These are phyloP conservation scores for Talaromyces sp. DNA, from an alignment of 2,329 filamentous ascomycete species.

Conservation along the genomic window DNA sequence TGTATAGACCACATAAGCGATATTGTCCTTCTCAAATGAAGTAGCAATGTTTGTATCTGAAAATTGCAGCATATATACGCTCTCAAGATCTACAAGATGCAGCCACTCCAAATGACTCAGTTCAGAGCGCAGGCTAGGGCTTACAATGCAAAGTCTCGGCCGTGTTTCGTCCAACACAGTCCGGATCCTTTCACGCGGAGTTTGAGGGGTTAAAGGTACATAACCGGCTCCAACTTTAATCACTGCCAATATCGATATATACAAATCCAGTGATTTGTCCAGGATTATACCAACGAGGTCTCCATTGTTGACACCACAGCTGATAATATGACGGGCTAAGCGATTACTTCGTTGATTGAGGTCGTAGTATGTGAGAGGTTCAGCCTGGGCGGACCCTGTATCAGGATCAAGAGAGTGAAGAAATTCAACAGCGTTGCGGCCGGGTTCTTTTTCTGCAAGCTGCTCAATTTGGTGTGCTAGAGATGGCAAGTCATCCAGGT, in stretches of 20 bases:
- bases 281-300: conserved; percentile 67
- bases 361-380: conserved; percentile 56
- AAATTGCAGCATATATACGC: conserved; percentile 12
- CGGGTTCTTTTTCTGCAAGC: conserved; percentile 44
- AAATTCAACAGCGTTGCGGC: conserved; percentile 60
- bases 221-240: conserved; percentile 73
- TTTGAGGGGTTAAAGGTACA: conserved; percentile 70
- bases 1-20: conserved; percentile 76
- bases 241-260: conserved; percentile 66
- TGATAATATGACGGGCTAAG: conserved; percentile 53
- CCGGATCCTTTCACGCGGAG: conserved; percentile 55
- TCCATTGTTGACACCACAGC: conserved; percentile 43
- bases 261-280: conserved; percentile 69
- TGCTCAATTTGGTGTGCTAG: conserved; percentile 52
- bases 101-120: conserved; percentile 9
- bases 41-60: conserved; percentile 10
- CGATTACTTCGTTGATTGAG: conserved; percentile 61
- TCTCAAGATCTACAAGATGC: conserved; percentile 12
- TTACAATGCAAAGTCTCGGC: conserved; percentile 43
- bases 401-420: conserved; percentile 42
- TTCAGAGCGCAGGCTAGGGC: conserved; percentile 2
- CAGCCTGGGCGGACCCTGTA: conserved; percentile 20
- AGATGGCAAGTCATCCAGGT: conserved; percentile 34
- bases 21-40: conserved; percentile 32
- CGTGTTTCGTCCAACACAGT: conserved; percentile 59